A percentile compares a stretch with the other conserved stretches of the same genome.
phyloP scores from a whole-genome alignment of 164 flowering plant species.

The Umbellularia californica region DNA sequence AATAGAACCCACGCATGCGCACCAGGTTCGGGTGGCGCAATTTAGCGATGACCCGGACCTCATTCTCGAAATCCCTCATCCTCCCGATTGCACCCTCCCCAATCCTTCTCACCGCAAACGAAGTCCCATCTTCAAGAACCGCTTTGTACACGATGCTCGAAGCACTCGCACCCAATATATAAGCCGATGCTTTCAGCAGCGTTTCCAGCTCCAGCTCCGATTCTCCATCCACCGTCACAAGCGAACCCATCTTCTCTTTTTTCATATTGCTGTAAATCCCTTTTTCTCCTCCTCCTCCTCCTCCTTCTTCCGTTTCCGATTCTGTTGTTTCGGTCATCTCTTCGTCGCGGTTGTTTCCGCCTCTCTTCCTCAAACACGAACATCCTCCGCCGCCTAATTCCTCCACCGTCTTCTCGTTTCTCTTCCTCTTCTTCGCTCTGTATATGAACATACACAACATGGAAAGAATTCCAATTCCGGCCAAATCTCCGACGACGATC shows the following conservation, averaged over 20 bases:
- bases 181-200: constrained; percentile 86
- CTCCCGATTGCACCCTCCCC: constrained; percentile 61
- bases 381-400: constrained; percentile 19
- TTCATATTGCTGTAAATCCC: not conserved
- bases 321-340: constrained; percentile 12
- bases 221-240: constrained; percentile 41
- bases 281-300: not conserved
- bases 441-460: constrained; percentile 7
- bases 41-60: constrained; percentile 65
- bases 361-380: constrained; percentile 33
- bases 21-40: constrained; percentile 84
- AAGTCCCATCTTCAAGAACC: constrained; percentile 60
- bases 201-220: constrained; percentile 75
- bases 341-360: constrained; percentile 7
- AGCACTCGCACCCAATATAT: constrained; percentile 81
- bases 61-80: constrained; percentile 74
- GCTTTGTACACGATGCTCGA: constrained; percentile 94
- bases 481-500: constrained; percentile 15
- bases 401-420: not conserved
- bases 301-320: constrained; percentile 17
- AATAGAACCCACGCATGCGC: constrained; percentile 79
- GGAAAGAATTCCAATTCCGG: constrained; percentile 10
- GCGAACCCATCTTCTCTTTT: constrained; percentile 3
- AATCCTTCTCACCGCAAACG: constrained; percentile 76
- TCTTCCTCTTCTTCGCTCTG: constrained; percentile 9